Base-by-base conservation (phyloP, 176 grass and related monocot genomes). In the Oryza rufipogon region DNA sequence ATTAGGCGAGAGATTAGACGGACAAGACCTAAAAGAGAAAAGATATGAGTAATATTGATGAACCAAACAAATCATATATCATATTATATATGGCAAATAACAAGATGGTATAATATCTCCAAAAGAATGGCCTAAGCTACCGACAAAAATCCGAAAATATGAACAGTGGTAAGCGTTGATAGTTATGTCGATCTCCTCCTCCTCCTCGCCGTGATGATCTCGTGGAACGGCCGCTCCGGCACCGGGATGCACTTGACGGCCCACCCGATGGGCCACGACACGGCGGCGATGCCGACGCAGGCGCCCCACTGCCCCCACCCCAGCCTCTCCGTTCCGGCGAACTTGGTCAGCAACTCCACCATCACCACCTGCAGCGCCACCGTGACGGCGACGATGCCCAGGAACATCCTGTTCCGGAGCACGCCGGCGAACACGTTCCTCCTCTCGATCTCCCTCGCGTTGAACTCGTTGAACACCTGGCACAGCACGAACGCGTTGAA, bases 381-480 rank as follows among this genome's bases (percentile, higher is more conserved):
- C 0, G 96, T 98, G 2, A 91, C 42, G 1, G 80, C 89, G 58
- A 98, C 42, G 61, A 98, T 98, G 7, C 44, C 89, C 1, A 98
- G 74, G 85, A 98, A 98, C 80, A 98, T 88, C 86, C 76, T 75
- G 63, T 98, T 98, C 75, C 12, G 39, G 4, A 88, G 71, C 48
- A 95, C 88, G 28, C 90, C 91, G 36, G 90, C 81, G 73, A 98
- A 98, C 20, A 95, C 90, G 66, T 98, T 95, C 86, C 82, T 91
- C 73, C 84, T 69, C 85, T 98, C 87, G 70, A 95, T 74, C 70
- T 95, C 92, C 65, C 92, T 51, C 4, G 91, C 84, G 63, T 98
- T 98, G 91, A 98, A 98, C 75, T 98, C 95, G 26, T 98, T 95
- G 89, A 98, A 98, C 17, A 95, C 92, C 90, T 98, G 95, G 68